Evolutionary conservation across 192 early-diverging fungal genomes (phyloP).

Genomic region (Backusella morwellensis): DNA sequence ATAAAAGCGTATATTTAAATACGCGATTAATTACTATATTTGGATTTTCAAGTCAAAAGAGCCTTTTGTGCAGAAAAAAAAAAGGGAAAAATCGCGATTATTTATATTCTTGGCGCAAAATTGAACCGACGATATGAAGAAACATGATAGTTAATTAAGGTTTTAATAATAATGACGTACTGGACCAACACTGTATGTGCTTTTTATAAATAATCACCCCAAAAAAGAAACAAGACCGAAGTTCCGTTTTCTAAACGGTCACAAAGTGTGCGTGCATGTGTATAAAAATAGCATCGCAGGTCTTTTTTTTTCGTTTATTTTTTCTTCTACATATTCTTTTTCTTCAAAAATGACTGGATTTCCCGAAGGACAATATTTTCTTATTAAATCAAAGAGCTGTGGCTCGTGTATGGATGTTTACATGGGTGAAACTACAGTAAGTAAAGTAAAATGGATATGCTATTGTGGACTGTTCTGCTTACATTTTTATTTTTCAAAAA

Average conservation of each 20-base stretch:
- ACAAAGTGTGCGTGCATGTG: not conserved
- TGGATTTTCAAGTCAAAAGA: too few relatives aligned
- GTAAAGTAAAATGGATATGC: not conserved
- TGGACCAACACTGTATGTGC: too few relatives aligned
- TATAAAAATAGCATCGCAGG: not conserved
- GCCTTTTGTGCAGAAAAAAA: too few relatives aligned
- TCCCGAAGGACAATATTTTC: conserved; percentile 17
- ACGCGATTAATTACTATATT: too few relatives aligned
- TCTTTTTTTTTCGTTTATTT: not conserved
- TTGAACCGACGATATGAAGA: too few relatives aligned
- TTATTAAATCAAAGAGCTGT: conserved; percentile 14
- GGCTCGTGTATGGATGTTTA: conserved; percentile 25
- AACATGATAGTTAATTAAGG: too few relatives aligned
- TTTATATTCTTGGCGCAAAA: too few relatives aligned
- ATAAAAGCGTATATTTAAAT: too few relatives aligned
- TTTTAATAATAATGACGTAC: too few relatives aligned
- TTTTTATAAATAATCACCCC: too few relatives aligned
- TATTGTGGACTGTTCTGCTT: not conserved
- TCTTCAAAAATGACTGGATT: conserved; percentile 7
- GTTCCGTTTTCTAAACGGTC: not conserved
- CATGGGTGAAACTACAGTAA: conserved; percentile 21
- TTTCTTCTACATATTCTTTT: not conserved
- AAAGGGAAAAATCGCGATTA: too few relatives aligned
- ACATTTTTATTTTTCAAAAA: not conserved
- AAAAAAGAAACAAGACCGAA: not conserved